Conservation (phyloP, 1,284 basidiomycete species). For the Marasmius oreades region DNA sequence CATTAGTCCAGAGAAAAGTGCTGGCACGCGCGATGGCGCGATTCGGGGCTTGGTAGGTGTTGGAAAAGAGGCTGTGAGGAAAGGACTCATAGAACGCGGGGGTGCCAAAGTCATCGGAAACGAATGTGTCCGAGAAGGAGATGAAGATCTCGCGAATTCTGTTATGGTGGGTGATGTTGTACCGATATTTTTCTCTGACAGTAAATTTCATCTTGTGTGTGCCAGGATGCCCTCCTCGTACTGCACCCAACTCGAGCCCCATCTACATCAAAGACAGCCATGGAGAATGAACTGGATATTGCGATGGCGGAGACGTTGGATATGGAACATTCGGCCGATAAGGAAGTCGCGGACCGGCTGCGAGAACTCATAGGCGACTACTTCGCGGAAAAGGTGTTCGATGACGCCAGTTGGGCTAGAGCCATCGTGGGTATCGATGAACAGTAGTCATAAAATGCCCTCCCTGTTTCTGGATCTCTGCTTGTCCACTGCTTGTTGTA, state of each 20-base stretch:
- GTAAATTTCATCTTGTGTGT: neutral
- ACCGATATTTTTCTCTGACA: neutral
- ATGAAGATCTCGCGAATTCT: constrained; percentile 45
- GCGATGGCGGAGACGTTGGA: neutral
- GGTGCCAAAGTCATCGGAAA: constrained; percentile 69
- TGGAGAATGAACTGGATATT: neutral
- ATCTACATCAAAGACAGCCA: neutral
- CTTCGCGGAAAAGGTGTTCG: constrained; percentile 1
- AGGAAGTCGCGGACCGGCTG: neutral
- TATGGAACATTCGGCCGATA: neutral
- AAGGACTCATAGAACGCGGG: constrained; percentile 74
- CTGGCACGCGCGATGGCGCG: constrained; percentile 81
- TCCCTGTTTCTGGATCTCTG: too few species aligned
- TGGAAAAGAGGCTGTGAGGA: constrained; percentile 78
- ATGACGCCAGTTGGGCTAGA: neutral
- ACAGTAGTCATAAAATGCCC: too few species aligned
- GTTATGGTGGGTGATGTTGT: constrained; percentile 56
- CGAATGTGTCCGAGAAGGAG: constrained; percentile 47
- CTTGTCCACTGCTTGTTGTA: too few species aligned
- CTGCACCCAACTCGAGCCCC: neutral
- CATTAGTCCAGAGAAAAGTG: constrained; percentile 64
- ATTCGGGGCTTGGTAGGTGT: constrained; percentile 81
- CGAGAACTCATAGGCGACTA: neutral
- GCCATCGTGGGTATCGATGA: neutral
- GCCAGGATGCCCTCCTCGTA: constrained; percentile 14